Evolutionary conservation across 148 eudicot genomes (phyloP), one percentile per base, ranked within the genome.

Genomic region (Fagopyrum homotropicum): DNA sequence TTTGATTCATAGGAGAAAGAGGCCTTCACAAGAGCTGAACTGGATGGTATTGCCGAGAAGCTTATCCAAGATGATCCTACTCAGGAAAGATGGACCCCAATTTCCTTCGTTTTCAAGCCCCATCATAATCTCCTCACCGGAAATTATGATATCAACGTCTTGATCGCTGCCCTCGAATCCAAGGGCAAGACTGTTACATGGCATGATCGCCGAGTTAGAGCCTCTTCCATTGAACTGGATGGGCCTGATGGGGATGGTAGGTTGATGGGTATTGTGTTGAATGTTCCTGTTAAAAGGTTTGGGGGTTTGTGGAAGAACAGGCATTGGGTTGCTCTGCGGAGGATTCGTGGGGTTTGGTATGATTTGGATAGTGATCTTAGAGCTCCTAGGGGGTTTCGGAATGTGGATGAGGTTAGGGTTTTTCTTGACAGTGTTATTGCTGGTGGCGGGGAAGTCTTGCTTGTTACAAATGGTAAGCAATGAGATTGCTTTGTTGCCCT

Each of bases 321-420:
- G 73, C 98, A 96, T 86, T 96, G 97, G 97, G 69, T 96, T 86
- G 74, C 91, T 26, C 79, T 96, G 87, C 85, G 89, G 77, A 88
- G 79, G 85, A 85, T 92, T 77, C 75, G 61, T 11, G 83, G 86
- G 66, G 85, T 86, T 81, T 96, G 99, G 98, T 96, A 88, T 84
- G 90, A 96, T 82, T 82, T 96, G 87, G 99, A 96, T 83, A 96
- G 99, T 78, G 99, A 96, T 87, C 81, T 92, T 64, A 79, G 80
- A 75, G 73, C 75, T 74, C 98, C 98, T 57, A 52, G 30, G 43
- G n/a, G 72, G n/a, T 92, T 90, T 66, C 68, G 66, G 79, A 79
- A 84, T 79, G 76, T 73, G 1, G 88, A 84, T 68, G 86, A 90
- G 81, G 74, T 96, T 71, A 86, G 83, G 82, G 84, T 77, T n/a